Evolutionary conservation across 148 eudicot species (phyloP).

Genomic region (Spergularia marina): DNA sequence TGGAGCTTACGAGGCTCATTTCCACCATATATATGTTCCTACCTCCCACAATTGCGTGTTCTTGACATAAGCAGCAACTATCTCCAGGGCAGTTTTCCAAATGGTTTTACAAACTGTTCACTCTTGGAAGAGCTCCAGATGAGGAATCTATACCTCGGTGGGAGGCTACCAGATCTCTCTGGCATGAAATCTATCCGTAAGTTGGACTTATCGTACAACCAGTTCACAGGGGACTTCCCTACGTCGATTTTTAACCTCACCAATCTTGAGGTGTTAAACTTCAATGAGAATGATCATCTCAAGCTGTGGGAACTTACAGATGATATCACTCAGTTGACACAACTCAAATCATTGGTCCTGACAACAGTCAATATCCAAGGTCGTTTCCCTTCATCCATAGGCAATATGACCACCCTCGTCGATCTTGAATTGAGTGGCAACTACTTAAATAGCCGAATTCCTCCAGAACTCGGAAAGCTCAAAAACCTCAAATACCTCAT

Average conservation of each 20-base stretch:
- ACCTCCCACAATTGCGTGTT: constrained; percentile 50
- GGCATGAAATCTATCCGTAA: constrained; percentile 41
- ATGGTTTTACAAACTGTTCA: constrained; percentile 58
- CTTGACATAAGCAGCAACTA: constrained; percentile 54
- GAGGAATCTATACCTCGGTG: constrained; percentile 39
- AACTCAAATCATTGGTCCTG: constrained; percentile 54
- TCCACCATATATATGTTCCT: constrained; percentile 63
- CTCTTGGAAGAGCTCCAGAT: constrained; percentile 53
- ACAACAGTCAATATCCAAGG: constrained; percentile 57
- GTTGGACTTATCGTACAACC: constrained; percentile 59
- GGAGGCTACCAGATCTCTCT: constrained; percentile 61
- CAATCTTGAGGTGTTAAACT: constrained; percentile 48
- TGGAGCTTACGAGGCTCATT: constrained; percentile 59
- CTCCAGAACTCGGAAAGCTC: constrained; percentile 58
- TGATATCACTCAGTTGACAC: constrained; percentile 37
- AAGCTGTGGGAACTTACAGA: constrained; percentile 63
- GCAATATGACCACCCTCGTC: constrained; percentile 74
- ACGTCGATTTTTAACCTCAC: constrained; percentile 58
- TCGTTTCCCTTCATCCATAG: constrained; percentile 47
- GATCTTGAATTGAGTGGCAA: constrained; percentile 81
- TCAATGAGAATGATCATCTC: constrained; percentile 56
- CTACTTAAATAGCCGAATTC: constrained; percentile 51
- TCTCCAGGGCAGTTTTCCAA: constrained; percentile 49
- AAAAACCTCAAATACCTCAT: constrained; percentile 52
- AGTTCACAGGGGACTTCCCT: constrained; percentile 64